A percentile compares a stretch with the other conserved stretches of the same genome.
These are phyloP conservation scores for Cladophialophora exuberans DNA, from an alignment of 2,329 filamentous ascomycete species.

Conservation along the genomic window DNA sequence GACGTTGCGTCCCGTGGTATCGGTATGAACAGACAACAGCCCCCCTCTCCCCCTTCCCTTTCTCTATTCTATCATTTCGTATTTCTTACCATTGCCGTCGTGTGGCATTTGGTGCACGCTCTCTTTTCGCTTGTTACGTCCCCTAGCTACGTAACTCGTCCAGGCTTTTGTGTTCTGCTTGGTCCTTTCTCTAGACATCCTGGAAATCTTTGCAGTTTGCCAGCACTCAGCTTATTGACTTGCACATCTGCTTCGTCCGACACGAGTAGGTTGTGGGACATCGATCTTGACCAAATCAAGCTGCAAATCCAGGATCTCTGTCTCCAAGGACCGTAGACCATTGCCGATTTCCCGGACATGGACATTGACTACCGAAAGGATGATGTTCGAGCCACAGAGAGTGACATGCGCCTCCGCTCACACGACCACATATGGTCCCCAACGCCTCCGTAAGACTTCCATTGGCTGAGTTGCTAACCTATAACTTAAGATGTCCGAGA, in stretches of 20 bases:
- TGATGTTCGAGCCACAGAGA: conserved; percentile 55
- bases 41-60: conserved; percentile 38
- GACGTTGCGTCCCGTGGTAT: conserved; percentile 99
- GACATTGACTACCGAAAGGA: conserved; percentile 48
- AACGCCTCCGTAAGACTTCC: conserved; percentile 48
- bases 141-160: conserved; percentile 85
- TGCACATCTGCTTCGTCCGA: conserved; percentile 26
- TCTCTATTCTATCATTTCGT: conserved; percentile 40
- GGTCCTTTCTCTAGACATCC: conserved; percentile 83
- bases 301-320: conserved; percentile 71
- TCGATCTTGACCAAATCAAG: conserved; percentile 80
- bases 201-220: conserved; percentile 63
- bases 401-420: conserved; percentile 62
- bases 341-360: conserved; percentile 51
- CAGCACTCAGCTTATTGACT: conserved; percentile 28
- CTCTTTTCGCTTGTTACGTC: conserved; percentile 85
- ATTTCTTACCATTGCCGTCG: conserved; percentile 54
- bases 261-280: conserved; percentile 30
- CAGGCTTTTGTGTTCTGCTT: conserved; percentile 71
- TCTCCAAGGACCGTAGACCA: conserved; percentile 62
- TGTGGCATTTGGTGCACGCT: conserved; percentile 70
- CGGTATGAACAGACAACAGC: conserved; percentile 76
- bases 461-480: conserved; percentile 72
- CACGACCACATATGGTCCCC: conserved; percentile 62
- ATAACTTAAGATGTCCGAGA: conserved; percentile 95